phyloP scores from a whole-genome alignment of 495 filamentous ascomycete species.

The Hamigera avellanea region DNA sequence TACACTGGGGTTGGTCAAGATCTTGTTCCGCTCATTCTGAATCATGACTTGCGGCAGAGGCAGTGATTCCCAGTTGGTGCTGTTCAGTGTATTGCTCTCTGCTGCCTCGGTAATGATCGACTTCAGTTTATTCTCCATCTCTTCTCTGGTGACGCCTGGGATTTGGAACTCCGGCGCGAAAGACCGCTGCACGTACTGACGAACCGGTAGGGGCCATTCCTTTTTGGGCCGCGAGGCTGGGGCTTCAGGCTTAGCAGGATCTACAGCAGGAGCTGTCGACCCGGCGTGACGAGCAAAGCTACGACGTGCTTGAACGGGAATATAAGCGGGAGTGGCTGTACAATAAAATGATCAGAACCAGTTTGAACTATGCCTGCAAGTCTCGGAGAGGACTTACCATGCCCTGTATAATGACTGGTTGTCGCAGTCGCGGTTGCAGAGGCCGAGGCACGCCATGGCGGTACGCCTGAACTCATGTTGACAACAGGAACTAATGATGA shows the following conservation, averaged over 20 bases:
- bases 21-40: constrained; percentile 51
- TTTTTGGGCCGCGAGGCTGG: constrained; percentile 22
- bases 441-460: constrained; percentile 31
- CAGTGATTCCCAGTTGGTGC: constrained; percentile 69
- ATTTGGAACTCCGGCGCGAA: constrained; percentile 64
- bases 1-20: constrained; percentile 25
- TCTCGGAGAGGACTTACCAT: constrained; percentile 19
- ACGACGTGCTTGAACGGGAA: constrained; percentile 39
- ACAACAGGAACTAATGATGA: constrained; percentile 4
- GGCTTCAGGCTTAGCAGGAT: constrained; percentile 15
- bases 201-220: constrained; percentile 66
- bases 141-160: constrained; percentile 46
- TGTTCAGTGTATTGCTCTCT: constrained; percentile 52
- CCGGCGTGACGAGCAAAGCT: constrained; percentile 20
- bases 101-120: constrained; percentile 72
- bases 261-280: constrained; percentile 11
- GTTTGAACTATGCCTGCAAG: not conserved
- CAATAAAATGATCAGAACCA: too few relatives aligned
- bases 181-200: constrained; percentile 70
- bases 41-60: constrained; percentile 85
- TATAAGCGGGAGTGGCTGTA: constrained; percentile 36
- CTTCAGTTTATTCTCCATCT: constrained; percentile 79
- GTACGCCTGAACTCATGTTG: constrained; percentile 30
- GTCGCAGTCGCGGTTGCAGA: constrained; percentile 18
- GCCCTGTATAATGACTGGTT: constrained; percentile 12